Base-by-base conservation (phyloP, 2,329 filamentous ascomycete species). In the Ophiostoma sp. region DNA sequence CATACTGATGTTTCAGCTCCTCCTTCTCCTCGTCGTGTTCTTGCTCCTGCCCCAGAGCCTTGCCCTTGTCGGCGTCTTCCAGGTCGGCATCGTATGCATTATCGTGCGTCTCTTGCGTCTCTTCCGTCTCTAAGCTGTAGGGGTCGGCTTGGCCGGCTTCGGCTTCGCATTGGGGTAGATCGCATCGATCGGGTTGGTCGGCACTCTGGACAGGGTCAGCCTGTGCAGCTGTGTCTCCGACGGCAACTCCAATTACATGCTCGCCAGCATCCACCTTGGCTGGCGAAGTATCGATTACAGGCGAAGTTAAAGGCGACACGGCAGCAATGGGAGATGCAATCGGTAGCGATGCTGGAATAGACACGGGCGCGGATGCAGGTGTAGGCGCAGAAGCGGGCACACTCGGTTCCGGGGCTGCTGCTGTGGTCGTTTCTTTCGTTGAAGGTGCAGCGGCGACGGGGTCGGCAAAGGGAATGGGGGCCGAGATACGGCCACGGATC, bases 401-500 rank as follows among this genome's bases (percentile, higher is more conserved):
- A 8, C 17, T 23, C 20, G 17, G n/a, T 54, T 64, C 36, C n/a
- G 54, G 36, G 3, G 57, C 7, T 4, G 31, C n/a, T 15, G 27
- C 20, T 31, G 67, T 60, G 44, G 10, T 57, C 17, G 52, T 57
- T 48, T 48, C 44, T 23, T 57, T 57, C 4, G 52, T 8, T 57
- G n/a, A 27, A 57, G 52, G 17, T 57, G 52, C 23, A 6, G 44
- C 4, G 5, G 44, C 84, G 57, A 80, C 73, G 8, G 79, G 76
- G 70, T 77, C 79, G 23, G 79, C 77, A 31, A 89, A 84, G 1
- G 86, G 86, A 67, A 89, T 89, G 17, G 87, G 87, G 7, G 81
- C 83, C 39, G 86, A 89, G 72, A 89, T 89, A 73, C 83, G 85
- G 72, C 86, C 86, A 54, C 87, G 84, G 72, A 89, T 84, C 44